These are phyloP conservation scores for Tulasnella sp. DNA, from an alignment of 768 basidiomycete species.

Conservation along the genomic window DNA sequence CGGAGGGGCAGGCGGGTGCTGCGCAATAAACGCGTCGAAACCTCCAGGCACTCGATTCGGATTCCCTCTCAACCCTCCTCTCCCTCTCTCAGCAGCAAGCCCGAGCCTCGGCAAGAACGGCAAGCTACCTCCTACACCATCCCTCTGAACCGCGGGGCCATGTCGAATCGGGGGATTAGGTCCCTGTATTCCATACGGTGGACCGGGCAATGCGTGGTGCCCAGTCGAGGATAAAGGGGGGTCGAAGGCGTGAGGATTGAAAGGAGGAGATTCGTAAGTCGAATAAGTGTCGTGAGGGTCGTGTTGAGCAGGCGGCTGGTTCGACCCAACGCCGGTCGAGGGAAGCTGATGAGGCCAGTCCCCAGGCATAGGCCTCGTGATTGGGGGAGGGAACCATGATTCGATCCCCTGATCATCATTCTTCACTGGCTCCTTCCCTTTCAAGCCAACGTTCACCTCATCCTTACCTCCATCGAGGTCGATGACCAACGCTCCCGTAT, in stretches of 20 bases:
- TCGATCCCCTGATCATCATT: not conserved
- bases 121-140: not conserved
- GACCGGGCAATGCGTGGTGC: not conserved
- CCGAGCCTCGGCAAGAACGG: not conserved
- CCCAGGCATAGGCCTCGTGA: not conserved
- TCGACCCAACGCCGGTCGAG: not conserved
- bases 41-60: not conserved
- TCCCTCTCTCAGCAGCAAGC: not conserved
- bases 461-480: constrained; percentile 46
- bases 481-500: constrained; percentile 80
- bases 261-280: not conserved
- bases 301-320: not conserved
- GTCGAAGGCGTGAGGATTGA: constrained; percentile 1
- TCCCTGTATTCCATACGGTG: not conserved
- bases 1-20: not conserved
- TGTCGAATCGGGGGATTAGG: not conserved
- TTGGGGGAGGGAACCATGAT: not conserved
- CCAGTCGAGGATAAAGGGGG: not conserved
- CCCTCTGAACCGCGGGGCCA: not conserved
- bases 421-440: not conserved
- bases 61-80: not conserved
- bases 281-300: not conserved
- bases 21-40: not conserved
- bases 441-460: not conserved
- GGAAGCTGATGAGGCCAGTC: not conserved